A percentile compares a stretch with the other conserved stretches of the same genome.
Evolutionary conservation across 2,329 filamentous ascomycete genomes (phyloP).

Genomic region (Thielaviopsis populi): DNA sequence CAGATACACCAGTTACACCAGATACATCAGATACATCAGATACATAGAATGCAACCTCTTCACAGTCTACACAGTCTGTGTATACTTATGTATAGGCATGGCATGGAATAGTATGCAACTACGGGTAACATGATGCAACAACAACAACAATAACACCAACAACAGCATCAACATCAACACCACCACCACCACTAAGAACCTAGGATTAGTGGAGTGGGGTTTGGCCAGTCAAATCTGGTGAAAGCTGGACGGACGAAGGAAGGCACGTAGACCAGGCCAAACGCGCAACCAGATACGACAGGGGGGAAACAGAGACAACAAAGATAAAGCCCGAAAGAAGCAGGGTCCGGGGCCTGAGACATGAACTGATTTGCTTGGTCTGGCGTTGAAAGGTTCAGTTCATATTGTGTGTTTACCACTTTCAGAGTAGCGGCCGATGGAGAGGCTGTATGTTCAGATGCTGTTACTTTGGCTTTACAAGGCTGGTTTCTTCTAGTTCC

Average conservation of each 20-base stretch:
- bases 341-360: not conserved
- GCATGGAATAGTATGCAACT: too few species aligned
- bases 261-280: slow-evolving; percentile 1
- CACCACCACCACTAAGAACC: not conserved
- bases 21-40: too few species aligned
- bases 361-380: not conserved
- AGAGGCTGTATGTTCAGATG: too few species aligned
- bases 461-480: too few species aligned
- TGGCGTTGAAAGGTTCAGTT: not conserved
- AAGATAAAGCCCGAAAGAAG: not conserved
- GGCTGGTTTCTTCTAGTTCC: not conserved
- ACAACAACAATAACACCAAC: not conserved
- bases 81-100: too few species aligned
- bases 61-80: too few species aligned
- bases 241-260: not conserved
- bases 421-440: too few species aligned
- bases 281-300: not conserved
- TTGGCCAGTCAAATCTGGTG: slow-evolving; percentile 3
- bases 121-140: not conserved
- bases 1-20: too few species aligned
- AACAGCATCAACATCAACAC: not conserved
- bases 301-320: not conserved
- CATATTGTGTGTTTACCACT: too few species aligned
- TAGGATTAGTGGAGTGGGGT: not conserved
- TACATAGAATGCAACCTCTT: too few species aligned